Conservation (phyloP, 495 filamentous ascomycete species). For the Glonium stellatum region DNA sequence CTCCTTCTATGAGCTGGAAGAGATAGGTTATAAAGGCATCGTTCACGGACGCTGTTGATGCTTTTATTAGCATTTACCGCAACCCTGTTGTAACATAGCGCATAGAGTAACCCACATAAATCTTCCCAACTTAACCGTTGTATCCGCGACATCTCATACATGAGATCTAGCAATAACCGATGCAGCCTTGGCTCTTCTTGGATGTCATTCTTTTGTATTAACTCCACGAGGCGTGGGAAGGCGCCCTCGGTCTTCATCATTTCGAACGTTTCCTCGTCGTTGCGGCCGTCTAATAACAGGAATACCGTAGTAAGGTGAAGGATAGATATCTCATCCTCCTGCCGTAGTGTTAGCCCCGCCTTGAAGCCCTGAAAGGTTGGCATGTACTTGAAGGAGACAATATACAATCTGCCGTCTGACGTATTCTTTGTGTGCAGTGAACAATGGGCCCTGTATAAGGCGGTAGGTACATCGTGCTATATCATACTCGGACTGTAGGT, state of each 20-base stretch:
- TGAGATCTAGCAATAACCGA: conserved; percentile 72
- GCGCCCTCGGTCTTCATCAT: conserved; percentile 80
- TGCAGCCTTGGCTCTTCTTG: conserved; percentile 65
- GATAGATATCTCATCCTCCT: conserved; percentile 72
- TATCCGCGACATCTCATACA: conserved; percentile 96
- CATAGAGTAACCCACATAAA: conserved; percentile 47
- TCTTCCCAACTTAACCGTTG: conserved; percentile 74
- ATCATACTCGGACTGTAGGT: conserved; percentile 77
- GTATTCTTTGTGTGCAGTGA: conserved; percentile 68
- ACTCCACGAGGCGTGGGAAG: conserved; percentile 75
- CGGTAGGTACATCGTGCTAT: conserved; percentile 76
- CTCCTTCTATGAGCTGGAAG: conserved; percentile 79
- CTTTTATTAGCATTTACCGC: conserved; percentile 14
- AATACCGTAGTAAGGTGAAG: conserved; percentile 79
- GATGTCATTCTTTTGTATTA: conserved; percentile 59
- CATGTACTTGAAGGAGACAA: conserved; percentile 69
- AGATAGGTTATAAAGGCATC: conserved; percentile 79
- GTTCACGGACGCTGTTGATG: conserved; percentile 54
- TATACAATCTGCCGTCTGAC: conserved; percentile 90
- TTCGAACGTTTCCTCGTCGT: conserved; percentile 70
- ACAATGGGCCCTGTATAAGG: conserved; percentile 70
- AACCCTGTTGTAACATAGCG: neutral
- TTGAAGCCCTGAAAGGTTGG: neutral
- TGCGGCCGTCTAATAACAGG: conserved; percentile 85
- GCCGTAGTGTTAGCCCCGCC: conserved; percentile 5